phyloP scores from a whole-genome alignment of 192 early-diverging fungal genomes.

The Backusella sp. region DNA sequence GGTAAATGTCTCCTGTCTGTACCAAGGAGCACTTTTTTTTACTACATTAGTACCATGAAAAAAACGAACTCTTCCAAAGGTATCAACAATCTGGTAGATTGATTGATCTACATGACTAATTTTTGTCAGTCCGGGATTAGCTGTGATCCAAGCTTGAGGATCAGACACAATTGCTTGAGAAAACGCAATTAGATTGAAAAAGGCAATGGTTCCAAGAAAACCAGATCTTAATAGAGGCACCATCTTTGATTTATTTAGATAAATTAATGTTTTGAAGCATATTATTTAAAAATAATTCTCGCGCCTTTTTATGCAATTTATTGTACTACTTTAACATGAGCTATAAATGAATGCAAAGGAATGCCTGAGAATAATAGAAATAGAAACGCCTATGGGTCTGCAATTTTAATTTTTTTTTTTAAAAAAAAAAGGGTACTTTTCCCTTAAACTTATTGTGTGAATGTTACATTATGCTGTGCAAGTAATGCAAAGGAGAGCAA shows the following conservation, averaged over 20 bases:
- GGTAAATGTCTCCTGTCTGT: conserved; percentile 42
- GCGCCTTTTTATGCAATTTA: background rate
- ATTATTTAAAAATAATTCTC: background rate
- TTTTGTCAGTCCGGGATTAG: conserved; percentile 38
- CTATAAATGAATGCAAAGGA: background rate
- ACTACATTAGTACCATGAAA: conserved; percentile 64
- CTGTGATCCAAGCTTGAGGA: conserved; percentile 18
- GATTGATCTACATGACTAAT: conserved; percentile 43
- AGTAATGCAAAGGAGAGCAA: background rate
- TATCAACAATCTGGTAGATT: conserved; percentile 44
- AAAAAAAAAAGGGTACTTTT: background rate
- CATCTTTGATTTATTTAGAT: background rate
- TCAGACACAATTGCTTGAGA: conserved; percentile 3
- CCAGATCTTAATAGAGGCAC: background rate
- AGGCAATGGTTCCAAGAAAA: background rate
- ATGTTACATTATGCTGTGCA: background rate
- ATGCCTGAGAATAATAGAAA: background rate
- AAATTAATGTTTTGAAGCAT: background rate
- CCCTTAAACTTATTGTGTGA: background rate
- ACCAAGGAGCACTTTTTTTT: conserved; percentile 51
- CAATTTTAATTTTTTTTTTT: background rate
- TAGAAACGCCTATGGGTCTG: background rate
- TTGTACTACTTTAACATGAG: background rate
- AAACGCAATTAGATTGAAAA: background rate
- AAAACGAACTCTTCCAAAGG: conserved; percentile 47